Evolutionary conservation across 73 alveolate species (phyloP).

Genomic region (Paramecium pentaurelia): DNA sequence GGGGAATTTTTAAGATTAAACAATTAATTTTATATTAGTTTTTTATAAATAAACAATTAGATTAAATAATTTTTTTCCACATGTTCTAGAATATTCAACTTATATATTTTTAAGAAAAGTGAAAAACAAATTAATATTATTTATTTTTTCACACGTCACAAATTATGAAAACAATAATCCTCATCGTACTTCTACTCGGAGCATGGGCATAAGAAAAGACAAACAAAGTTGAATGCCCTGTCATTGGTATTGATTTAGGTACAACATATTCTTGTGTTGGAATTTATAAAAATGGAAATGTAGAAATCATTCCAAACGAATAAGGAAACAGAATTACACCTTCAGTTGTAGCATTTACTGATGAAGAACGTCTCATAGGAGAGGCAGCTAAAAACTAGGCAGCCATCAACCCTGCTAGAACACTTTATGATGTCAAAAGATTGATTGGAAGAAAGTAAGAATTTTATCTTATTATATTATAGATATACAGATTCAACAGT

Average conservation of each 20-base stretch:
- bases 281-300: slow-evolving; percentile 83
- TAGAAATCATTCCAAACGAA: slow-evolving; percentile 94
- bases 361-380: slow-evolving; percentile 90
- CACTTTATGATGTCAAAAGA: slow-evolving; percentile 88
- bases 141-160: slow-evolving; percentile 31
- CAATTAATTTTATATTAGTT: not conserved
- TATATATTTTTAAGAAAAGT: not conserved
- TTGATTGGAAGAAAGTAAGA: slow-evolving; percentile 70
- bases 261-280: slow-evolving; percentile 97
- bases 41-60: not conserved
- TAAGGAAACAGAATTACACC: slow-evolving; percentile 89
- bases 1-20: not conserved
- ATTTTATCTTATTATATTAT: not conserved
- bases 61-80: not conserved
- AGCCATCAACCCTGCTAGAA: slow-evolving; percentile 81
- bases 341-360: slow-evolving; percentile 92
- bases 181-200: not conserved
- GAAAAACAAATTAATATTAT: not conserved
- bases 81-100: slow-evolving; percentile 38
- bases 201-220: slow-evolving; percentile 42
- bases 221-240: slow-evolving; percentile 87
- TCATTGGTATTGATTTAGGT: slow-evolving; percentile 95
- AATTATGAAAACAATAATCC: not conserved
- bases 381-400: slow-evolving; percentile 94
- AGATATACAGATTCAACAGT: slow-evolving; percentile 82